phyloP scores from a whole-genome alignment of 106 monocot species.

The Phalaenopsis aphrodite region DNA sequence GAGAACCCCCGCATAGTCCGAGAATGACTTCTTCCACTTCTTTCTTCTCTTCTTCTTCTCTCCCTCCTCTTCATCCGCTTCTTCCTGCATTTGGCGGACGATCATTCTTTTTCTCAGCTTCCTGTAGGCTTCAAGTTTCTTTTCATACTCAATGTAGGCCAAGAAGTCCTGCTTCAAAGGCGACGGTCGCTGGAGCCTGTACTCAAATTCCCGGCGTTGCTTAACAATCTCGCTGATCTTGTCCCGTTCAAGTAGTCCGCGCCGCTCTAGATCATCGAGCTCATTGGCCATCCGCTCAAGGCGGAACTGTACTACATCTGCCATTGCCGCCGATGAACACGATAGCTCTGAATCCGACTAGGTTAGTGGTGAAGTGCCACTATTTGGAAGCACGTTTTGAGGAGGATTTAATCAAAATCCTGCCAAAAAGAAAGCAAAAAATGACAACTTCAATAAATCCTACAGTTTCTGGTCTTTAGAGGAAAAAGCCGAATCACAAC shows the following conservation, averaged over 20 bases:
- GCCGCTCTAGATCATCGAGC: slow-evolving; percentile 77
- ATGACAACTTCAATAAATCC: too few species aligned
- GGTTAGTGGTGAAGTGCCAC: not conserved
- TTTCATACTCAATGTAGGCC: slow-evolving; percentile 75
- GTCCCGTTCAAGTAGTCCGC: slow-evolving; percentile 56
- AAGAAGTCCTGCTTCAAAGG: slow-evolving; percentile 72
- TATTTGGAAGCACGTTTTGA: not conserved
- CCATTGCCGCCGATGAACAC: slow-evolving; percentile 34
- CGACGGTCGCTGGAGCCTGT: slow-evolving; percentile 64
- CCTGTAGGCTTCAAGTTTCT: slow-evolving; percentile 51
- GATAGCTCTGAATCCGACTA: not conserved
- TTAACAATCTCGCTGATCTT: slow-evolving; percentile 71
- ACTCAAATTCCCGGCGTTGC: slow-evolving; percentile 82
- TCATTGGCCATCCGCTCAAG: slow-evolving; percentile 88
- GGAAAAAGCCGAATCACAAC: too few species aligned
- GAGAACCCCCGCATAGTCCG: slow-evolving; percentile 46
- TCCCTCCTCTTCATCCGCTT: slow-evolving; percentile 11
- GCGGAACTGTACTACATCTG: slow-evolving; percentile 74
- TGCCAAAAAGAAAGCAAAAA: too few species aligned
- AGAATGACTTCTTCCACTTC: slow-evolving; percentile 78
- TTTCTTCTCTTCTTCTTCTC: slow-evolving; percentile 24
- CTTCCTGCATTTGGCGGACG: slow-evolving; percentile 20
- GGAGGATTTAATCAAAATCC: not conserved
- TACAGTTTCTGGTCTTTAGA: too few species aligned
- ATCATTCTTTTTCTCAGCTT: slow-evolving; percentile 44